Evolutionary conservation across 345 rosid genomes (phyloP).

Genomic region (Anacardium occidentale): DNA sequence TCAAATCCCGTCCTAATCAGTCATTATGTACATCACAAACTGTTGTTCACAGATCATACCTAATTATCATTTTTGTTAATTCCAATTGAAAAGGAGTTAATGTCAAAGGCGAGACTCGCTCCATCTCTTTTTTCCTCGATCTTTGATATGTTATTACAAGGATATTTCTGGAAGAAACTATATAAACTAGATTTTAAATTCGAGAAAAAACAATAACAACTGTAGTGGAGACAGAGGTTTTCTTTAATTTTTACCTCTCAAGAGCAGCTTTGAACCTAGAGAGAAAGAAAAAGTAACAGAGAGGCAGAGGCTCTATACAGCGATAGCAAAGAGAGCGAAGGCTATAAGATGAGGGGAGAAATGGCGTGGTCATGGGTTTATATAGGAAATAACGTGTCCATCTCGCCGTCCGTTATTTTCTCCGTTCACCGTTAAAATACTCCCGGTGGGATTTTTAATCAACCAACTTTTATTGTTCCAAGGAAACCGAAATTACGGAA

Average conservation of each 20-base stretch:
- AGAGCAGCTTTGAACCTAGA: constrained; percentile 25
- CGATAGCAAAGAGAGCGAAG: constrained; percentile 10
- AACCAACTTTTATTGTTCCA: not conserved
- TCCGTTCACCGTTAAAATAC: constrained; percentile 29
- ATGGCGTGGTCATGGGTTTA: constrained; percentile 33
- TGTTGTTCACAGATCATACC: constrained; percentile 10
- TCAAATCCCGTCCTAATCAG: constrained; percentile 5
- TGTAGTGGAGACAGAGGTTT: constrained; percentile 8
- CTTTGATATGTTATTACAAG: constrained; percentile 5
- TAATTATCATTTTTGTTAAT: not conserved
- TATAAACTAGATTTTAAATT: constrained; percentile 7
- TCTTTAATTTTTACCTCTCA: constrained; percentile 34
- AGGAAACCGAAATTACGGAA: not conserved
- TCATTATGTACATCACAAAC: not conserved
- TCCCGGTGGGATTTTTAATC: constrained; percentile 3
- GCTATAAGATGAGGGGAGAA: constrained; percentile 17
- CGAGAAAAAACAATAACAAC: constrained; percentile 12
- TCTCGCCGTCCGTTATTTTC: constrained; percentile 37
- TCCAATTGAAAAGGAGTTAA: not conserved
- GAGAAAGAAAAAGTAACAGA: constrained; percentile 19
- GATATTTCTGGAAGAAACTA: constrained; percentile 5
- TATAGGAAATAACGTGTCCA: constrained; percentile 52
- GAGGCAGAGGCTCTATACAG: constrained; percentile 16
- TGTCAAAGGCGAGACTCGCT: constrained; percentile 6
- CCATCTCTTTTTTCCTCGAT: not conserved